A percentile compares a stretch with the other conserved stretches of the same genome.
Evolutionary conservation across 2,329 filamentous ascomycete genomes (phyloP).

Genomic region (Penicillium verrucosum): DNA sequence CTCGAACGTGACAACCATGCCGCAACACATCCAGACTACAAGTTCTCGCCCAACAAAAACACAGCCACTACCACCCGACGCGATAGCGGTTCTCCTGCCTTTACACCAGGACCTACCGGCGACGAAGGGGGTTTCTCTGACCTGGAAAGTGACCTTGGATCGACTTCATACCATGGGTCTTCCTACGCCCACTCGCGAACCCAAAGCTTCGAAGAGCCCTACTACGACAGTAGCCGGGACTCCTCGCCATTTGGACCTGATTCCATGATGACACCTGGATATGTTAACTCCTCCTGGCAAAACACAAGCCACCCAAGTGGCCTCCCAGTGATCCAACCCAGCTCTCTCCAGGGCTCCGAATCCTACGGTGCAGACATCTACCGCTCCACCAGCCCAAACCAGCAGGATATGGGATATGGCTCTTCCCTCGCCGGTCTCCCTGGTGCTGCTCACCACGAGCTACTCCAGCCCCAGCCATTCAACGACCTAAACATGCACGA

Average conservation of each 20-base stretch:
- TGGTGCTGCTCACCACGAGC: slow-evolving; percentile 42
- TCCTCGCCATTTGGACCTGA: slow-evolving; percentile 35
- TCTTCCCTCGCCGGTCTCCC: slow-evolving; percentile 44
- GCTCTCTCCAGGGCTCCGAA: slow-evolving; percentile 22
- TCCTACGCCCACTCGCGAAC: slow-evolving; percentile 22
- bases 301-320: slow-evolving; percentile 54
- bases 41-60: slow-evolving; percentile 81
- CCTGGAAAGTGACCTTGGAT: slow-evolving; percentile 25
- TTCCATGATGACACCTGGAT: slow-evolving; percentile 20
- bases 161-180: slow-evolving; percentile 13
- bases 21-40: slow-evolving; percentile 83
- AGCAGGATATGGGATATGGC: slow-evolving; percentile 31
- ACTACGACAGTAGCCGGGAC: slow-evolving; percentile 29
- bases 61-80: slow-evolving; percentile 41
- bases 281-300: slow-evolving; percentile 49
- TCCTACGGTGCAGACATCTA: slow-evolving; percentile 46
- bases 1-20: slow-evolving; percentile 82
- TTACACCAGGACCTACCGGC: neutral
- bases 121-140: slow-evolving; percentile 33
- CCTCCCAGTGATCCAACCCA: slow-evolving; percentile 48
- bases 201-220: slow-evolving; percentile 29
- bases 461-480: slow-evolving; percentile 37
- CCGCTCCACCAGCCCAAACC: slow-evolving; percentile 29
- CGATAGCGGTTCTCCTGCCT: slow-evolving; percentile 1
- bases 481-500: slow-evolving; percentile 30